Evolutionary conservation across 805 yeast species (phyloP).

Genomic region (Suhomyces tanzawaensis): DNA sequence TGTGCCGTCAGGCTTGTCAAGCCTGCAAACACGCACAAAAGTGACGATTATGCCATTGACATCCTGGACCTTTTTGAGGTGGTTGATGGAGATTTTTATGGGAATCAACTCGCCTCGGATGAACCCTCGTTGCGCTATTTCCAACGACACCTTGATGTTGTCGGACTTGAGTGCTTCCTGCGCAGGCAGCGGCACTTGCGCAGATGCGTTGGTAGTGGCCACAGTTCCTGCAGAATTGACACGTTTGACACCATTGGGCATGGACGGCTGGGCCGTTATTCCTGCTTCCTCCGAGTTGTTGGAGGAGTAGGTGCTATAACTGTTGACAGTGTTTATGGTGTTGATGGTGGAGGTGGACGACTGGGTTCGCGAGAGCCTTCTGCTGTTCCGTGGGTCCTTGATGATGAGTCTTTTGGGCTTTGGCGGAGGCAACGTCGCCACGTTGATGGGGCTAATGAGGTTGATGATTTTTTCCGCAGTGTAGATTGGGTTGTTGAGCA

Average conservation of each 20-base stretch:
- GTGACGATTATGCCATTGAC: slow-evolving; percentile 76
- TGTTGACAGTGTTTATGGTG: slow-evolving; percentile 22
- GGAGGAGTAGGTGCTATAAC: slow-evolving; percentile 30
- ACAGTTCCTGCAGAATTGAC: background rate
- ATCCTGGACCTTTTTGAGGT: slow-evolving; percentile 67
- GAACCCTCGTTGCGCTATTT: slow-evolving; percentile 61
- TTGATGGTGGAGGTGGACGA: slow-evolving; percentile 33
- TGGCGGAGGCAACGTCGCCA: slow-evolving; percentile 61
- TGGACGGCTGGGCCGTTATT: background rate
- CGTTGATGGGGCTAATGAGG: slow-evolving; percentile 72
- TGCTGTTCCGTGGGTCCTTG: slow-evolving; percentile 44
- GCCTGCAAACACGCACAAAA: slow-evolving; percentile 72
- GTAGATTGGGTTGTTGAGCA: slow-evolving; percentile 5
- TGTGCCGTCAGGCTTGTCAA: slow-evolving; percentile 55
- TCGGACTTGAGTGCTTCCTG: slow-evolving; percentile 16
- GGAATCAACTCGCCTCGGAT: slow-evolving; percentile 79
- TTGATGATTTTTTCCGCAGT: slow-evolving; percentile 50
- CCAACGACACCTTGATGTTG: slow-evolving; percentile 36
- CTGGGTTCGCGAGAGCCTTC: slow-evolving; percentile 33
- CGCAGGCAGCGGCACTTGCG: background rate
- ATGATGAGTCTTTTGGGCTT: slow-evolving; percentile 64
- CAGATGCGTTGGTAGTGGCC: background rate
- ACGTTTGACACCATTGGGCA: background rate
- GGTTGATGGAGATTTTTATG: slow-evolving; percentile 62
- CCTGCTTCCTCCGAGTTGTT: slow-evolving; percentile 25